Base-by-base conservation (phyloP, 441 rosid species). In the Euphorbia neoarborescens region DNA sequence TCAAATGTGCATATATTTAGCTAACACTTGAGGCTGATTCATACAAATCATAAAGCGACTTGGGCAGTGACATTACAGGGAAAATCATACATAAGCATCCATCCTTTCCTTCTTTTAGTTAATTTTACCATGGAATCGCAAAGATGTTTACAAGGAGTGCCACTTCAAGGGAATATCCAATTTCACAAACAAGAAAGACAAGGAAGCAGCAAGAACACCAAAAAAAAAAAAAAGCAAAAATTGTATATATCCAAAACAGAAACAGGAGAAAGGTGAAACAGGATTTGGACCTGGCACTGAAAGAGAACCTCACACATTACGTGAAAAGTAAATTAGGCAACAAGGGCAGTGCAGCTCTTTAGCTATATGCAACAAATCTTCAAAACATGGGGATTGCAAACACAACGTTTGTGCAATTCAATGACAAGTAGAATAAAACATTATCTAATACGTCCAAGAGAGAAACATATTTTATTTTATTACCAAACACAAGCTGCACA, bases 401-500 rank as follows among this genome's bases (percentile, higher is more conserved):
- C 27, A 17, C 22, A 25, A 17, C 25, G 27, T 65, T 65, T 40
- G 10, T 62, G 25, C 22, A 25, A 25, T 10, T 13, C 54, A 24
- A 3, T 14, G 1, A 25, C 40, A 65, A 7, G 25, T 20, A 44
- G 68, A 8, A 65, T 0, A 65, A 24, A 25, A 13, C 7, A 0
- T 65, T 15, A 40, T 14, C n/a, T 12, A 65, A 44, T 28, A 14
- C 54, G 44, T 24, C 19, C 9, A 15, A 40, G 27, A 4, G 19
- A 10, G n/a, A 63, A 5, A 13, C 4, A 13, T 2, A 35, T n/a
- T 32, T 32, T 61, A 61, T 32, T 19, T 61, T 8, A 61, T 32
- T 30, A 61, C 44, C 40, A 35, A 61, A 32, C 12, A 57, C 62
- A 61, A 61, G 24, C 24, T 61, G 22, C 57, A 34, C 65, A 61